phyloP scores from a whole-genome alignment of 2,329 filamentous ascomycete species.

The Coniochaeta sp. region DNA sequence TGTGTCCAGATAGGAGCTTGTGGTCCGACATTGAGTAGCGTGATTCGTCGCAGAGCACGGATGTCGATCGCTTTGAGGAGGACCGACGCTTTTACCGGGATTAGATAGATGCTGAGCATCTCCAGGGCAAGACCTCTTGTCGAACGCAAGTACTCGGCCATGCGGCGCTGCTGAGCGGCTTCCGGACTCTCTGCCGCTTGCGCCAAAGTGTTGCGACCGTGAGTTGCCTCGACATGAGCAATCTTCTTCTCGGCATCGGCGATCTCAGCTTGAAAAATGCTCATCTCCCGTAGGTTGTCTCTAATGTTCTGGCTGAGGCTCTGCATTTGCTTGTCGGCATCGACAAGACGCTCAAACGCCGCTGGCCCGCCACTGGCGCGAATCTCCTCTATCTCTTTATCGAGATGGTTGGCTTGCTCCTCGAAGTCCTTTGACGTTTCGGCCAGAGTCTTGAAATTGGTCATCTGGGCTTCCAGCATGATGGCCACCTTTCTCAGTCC shows the following conservation, averaged over 20 bases:
- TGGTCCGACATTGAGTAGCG: slow-evolving; percentile 56
- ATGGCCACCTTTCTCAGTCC: slow-evolving; percentile 11
- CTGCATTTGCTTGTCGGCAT: slow-evolving; percentile 21
- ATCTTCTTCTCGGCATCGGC: slow-evolving; percentile 22
- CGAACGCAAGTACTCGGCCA: slow-evolving; percentile 47
- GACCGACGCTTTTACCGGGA: slow-evolving; percentile 53
- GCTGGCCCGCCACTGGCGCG: slow-evolving; percentile 13
- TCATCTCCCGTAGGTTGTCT: slow-evolving; percentile 27
- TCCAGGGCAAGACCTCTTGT: slow-evolving; percentile 53
- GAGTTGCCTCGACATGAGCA: too few species aligned
- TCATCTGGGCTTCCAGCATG: slow-evolving; percentile 21
- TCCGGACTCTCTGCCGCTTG: slow-evolving; percentile 11
- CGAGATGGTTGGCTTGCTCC: slow-evolving; percentile 19
- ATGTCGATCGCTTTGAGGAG: slow-evolving; percentile 51
- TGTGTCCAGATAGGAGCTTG: slow-evolving; percentile 54
- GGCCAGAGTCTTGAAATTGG: slow-evolving; percentile 25
- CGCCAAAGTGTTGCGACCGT: too few species aligned
- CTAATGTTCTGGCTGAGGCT: slow-evolving; percentile 23
- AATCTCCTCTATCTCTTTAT: slow-evolving; percentile 22
- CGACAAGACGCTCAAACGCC: slow-evolving; percentile 12
- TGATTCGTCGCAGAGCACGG: slow-evolving; percentile 46
- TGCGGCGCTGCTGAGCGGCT: slow-evolving; percentile 16
- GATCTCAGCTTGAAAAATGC: slow-evolving; percentile 28
- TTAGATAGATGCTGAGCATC: slow-evolving; percentile 47
- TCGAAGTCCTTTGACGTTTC: slow-evolving; percentile 25